A percentile compares a stretch with the other conserved stretches of the same genome.
Conservation (phyloP, 192 early-diverging fungal genomes). For the Entophlyctis helioformis region DNA sequence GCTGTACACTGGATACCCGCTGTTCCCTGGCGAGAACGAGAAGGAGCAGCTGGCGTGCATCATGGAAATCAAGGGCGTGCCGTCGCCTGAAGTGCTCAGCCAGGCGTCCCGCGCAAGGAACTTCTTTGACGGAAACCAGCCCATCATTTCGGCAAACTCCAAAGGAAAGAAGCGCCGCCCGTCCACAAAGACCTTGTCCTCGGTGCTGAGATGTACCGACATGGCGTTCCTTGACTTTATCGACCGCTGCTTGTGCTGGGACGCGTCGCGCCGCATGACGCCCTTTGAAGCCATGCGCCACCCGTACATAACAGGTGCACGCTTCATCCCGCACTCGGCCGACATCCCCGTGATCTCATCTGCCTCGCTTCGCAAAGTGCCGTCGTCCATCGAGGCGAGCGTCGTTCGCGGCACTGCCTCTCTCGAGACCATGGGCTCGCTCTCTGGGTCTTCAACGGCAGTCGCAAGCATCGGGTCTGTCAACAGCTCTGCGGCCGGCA, state of each 20-base stretch:
- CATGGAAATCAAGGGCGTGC: slow-evolving; percentile 84
- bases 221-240: slow-evolving; percentile 80
- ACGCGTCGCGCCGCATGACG: slow-evolving; percentile 75
- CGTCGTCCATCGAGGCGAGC: background rate
- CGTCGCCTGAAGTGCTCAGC: slow-evolving; percentile 60
- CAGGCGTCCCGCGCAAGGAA: slow-evolving; percentile 65
- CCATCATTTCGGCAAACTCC: slow-evolving; percentile 59
- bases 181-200: slow-evolving; percentile 60
- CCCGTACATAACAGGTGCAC: slow-evolving; percentile 8
- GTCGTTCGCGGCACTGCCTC: background rate
- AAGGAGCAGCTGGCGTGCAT: slow-evolving; percentile 91
- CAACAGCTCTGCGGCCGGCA: too few relatives aligned
- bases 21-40: slow-evolving; percentile 97
- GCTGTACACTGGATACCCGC: slow-evolving; percentile 66
- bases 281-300: slow-evolving; percentile 78
- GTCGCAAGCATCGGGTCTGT: background rate
- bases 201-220: slow-evolving; percentile 65
- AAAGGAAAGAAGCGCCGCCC: slow-evolving; percentile 84
- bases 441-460: background rate
- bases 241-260: slow-evolving; percentile 72
- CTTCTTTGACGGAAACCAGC: slow-evolving; percentile 67
- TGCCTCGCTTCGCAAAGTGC: background rate
- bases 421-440: background rate
- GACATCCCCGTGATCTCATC: background rate
- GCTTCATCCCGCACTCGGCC: background rate